Evolutionary conservation across 2,329 filamentous ascomycete species (phyloP), one percentile per base, ranked within the genome.

Genomic region (Penicillium janthinellum): DNA sequence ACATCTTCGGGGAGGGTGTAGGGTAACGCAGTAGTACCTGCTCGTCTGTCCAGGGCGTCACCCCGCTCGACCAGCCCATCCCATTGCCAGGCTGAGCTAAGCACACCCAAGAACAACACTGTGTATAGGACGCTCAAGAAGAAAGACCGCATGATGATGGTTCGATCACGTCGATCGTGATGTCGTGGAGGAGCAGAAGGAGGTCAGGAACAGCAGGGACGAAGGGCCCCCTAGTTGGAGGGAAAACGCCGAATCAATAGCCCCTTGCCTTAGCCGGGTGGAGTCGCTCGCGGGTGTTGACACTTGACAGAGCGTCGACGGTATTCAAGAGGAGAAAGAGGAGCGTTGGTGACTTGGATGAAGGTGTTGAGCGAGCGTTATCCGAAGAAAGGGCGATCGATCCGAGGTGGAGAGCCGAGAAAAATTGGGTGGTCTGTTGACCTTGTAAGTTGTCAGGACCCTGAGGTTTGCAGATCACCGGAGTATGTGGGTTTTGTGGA

Each of bases 51-150:
- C 56, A 64, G 59, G 55, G 53, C 70, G 37, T 38, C 63, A 47
- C 67, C 66, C 54, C 68, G 62, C 7, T 57, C 64, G 28, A 61
- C 14, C 6, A 58, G 45, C 11, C 67, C 70, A 31, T 56, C 54
- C 64, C 69, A 70, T 54, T 71, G 63, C 68, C 70, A 74, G 41
- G 74, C 73, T 22, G 69, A 68, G 44, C 70, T 68, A 15, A 73
- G 56, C 11, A 70, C 69, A 8, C 70, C 69, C 49, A 77, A 59
- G 55, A 77, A 52, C 34, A 75, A 58, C 31, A 77, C 58, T 39
- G 72, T 68, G 59, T 71, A 73, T 39, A 78, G 57, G 47, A 78
- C 34, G 31, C 66, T 70, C 53, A 75, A 58, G 38, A 75, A 62
- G 39, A 70, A 58, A 44, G 66, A 69, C 59, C 73, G 74, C 76